Conservation (phyloP, 140 eudicot species). For the Senecio squalidus region DNA sequence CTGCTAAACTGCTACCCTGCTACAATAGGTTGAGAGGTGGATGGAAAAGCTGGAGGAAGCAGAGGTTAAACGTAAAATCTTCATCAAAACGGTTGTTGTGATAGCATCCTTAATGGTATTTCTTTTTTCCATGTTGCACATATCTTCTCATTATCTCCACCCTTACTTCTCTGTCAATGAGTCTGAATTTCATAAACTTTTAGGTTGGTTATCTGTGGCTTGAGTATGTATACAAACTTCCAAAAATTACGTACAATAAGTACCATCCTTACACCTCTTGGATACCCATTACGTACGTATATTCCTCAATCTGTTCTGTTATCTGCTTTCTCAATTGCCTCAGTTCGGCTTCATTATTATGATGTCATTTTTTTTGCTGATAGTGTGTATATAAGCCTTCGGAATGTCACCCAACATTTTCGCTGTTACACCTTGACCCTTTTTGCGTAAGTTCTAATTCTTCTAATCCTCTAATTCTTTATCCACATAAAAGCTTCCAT, state of each 20-base stretch:
- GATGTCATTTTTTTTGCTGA: constrained; percentile 3
- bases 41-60: constrained; percentile 91
- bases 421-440: constrained; percentile 71
- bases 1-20: constrained; percentile 8
- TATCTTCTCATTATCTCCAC: constrained; percentile 1
- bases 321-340: background rate
- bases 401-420: constrained; percentile 70
- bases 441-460: constrained; percentile 62
- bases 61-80: constrained; percentile 63
- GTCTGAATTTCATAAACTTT: constrained; percentile 9
- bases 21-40: constrained; percentile 81
- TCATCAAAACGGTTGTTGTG: constrained; percentile 48
- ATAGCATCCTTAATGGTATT: constrained; percentile 47
- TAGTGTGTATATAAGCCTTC: constrained; percentile 82
- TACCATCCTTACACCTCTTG: constrained; percentile 96
- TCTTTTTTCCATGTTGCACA: constrained; percentile 5
- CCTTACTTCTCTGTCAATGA: background rate
- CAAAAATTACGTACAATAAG: constrained; percentile 73
- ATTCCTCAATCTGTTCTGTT: background rate
- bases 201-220: constrained; percentile 88
- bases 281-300: constrained; percentile 84
- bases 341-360: constrained; percentile 5
- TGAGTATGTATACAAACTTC: constrained; percentile 85
- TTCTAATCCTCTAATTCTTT: constrained; percentile 6
- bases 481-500: background rate